phyloP scores from a whole-genome alignment of 2,329 filamentous ascomycete species.

The Cytospora schulzeri region DNA sequence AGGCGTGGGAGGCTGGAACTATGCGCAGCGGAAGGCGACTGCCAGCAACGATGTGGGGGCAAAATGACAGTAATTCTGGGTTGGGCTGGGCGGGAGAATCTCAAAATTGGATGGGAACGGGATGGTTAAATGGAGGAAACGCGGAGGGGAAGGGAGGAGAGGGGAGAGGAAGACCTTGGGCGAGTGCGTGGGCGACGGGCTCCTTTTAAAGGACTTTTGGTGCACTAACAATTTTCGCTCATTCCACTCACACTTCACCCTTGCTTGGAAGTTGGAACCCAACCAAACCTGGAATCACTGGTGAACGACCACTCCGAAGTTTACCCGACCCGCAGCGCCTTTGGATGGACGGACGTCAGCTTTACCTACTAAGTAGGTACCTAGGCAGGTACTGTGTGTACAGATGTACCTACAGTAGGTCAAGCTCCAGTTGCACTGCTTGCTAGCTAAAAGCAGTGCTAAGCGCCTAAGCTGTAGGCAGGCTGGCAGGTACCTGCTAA shows the following conservation, averaged over 20 bases:
- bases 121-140: neutral
- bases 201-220: slow-evolving; percentile 21
- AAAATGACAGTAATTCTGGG: neutral
- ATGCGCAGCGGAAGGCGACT: neutral
- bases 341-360: slow-evolving; percentile 12
- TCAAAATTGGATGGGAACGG: neutral
- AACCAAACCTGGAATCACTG: neutral
- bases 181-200: slow-evolving; percentile 3
- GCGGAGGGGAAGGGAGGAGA: neutral
- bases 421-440: too few relatives aligned
- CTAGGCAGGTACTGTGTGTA: too few relatives aligned
- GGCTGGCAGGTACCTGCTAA: too few relatives aligned
- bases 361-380: neutral
- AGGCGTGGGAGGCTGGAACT: neutral
- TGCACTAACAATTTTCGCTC: slow-evolving; percentile 23
- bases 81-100: neutral
- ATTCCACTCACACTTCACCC: neutral
- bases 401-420: too few relatives aligned
- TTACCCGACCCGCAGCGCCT: slow-evolving; percentile 6
- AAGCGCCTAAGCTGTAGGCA: too few relatives aligned
- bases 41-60: neutral
- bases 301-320: neutral
- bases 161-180: slow-evolving; percentile 8
- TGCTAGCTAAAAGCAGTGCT: too few relatives aligned
- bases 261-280: neutral